Conservation (phyloP, 306 rosid genomes). For the Comarum palustre region DNA sequence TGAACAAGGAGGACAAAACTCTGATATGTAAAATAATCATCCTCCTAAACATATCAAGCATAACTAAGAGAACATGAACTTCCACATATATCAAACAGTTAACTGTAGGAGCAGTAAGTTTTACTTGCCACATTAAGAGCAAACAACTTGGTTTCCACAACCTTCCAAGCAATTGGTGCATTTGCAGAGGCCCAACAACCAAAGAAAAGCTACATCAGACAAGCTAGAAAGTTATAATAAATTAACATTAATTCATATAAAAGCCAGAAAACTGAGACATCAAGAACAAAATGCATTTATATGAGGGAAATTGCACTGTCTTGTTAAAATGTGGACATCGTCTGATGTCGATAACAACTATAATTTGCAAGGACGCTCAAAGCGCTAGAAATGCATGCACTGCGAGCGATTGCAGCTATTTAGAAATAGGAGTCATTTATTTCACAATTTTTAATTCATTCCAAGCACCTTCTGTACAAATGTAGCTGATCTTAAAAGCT, state of each 20-base stretch:
- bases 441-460: conserved; percentile 1
- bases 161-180: conserved; percentile 81
- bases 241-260: background rate
- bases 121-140: conserved; percentile 82
- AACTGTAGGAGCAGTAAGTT: conserved; percentile 26
- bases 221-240: conserved; percentile 17
- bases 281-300: background rate
- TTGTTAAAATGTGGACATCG: background rate
- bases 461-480: conserved; percentile 71
- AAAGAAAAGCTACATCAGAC: conserved; percentile 59
- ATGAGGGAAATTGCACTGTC: background rate
- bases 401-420: background rate
- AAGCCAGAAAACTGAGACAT: background rate
- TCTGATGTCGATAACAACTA: background rate
- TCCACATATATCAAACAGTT: conserved; percentile 4
- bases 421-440: background rate
- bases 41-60: background rate
- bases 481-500: conserved; percentile 67
- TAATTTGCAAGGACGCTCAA: background rate
- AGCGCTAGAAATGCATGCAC: background rate
- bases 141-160: conserved; percentile 92
- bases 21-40: background rate
- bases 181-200: conserved; percentile 72
- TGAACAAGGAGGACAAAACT: background rate
- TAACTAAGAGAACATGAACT: conserved; percentile 2